phyloP scores from a whole-genome alignment of 2,329 filamentous ascomycete genomes.

The Phaeoacremonium minimum region DNA sequence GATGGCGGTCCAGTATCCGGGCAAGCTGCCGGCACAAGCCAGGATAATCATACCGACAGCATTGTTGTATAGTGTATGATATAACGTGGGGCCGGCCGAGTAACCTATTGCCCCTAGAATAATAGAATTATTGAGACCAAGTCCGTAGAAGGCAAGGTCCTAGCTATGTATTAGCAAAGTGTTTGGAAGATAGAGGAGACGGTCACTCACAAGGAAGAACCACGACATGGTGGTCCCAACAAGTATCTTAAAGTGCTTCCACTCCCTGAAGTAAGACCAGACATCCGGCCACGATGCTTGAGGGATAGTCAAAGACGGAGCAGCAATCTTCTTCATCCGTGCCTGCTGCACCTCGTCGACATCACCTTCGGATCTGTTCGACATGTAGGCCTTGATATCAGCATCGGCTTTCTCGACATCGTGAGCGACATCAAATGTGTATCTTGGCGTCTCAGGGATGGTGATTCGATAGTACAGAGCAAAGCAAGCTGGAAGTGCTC shows the following conservation, averaged over 20 bases:
- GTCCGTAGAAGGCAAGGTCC: slow-evolving; percentile 65
- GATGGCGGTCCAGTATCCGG: slow-evolving; percentile 76
- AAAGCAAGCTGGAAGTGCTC: slow-evolving; percentile 71
- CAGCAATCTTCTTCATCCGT: slow-evolving; percentile 47
- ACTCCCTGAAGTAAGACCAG: slow-evolving; percentile 60
- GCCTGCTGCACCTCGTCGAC: slow-evolving; percentile 44
- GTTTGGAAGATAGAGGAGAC: slow-evolving; percentile 9
- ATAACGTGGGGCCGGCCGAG: slow-evolving; percentile 57
- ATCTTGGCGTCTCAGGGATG: slow-evolving; percentile 67
- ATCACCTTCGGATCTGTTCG: slow-evolving; percentile 40
- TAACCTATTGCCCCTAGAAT: slow-evolving; percentile 72
- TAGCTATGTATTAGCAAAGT: no score
- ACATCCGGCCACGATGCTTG: slow-evolving; percentile 69
- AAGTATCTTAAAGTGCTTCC: slow-evolving; percentile 67
- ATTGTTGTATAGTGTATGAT: slow-evolving; percentile 65
- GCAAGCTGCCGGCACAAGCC: slow-evolving; percentile 71
- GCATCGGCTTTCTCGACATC: slow-evolving; percentile 72
- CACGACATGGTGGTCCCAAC: slow-evolving; percentile 75
- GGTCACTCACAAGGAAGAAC: slow-evolving; percentile 63
- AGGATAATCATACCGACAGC: slow-evolving; percentile 75
- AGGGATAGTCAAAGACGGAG: slow-evolving; percentile 55
- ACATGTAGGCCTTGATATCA: slow-evolving; percentile 61
- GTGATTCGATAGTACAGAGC: slow-evolving; percentile 84
- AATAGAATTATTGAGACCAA: slow-evolving; percentile 71
- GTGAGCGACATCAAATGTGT: slow-evolving; percentile 71